These are phyloP conservation scores for Auricularia sp. DNA, from an alignment of 768 basidiomycete species.

Conservation along the genomic window DNA sequence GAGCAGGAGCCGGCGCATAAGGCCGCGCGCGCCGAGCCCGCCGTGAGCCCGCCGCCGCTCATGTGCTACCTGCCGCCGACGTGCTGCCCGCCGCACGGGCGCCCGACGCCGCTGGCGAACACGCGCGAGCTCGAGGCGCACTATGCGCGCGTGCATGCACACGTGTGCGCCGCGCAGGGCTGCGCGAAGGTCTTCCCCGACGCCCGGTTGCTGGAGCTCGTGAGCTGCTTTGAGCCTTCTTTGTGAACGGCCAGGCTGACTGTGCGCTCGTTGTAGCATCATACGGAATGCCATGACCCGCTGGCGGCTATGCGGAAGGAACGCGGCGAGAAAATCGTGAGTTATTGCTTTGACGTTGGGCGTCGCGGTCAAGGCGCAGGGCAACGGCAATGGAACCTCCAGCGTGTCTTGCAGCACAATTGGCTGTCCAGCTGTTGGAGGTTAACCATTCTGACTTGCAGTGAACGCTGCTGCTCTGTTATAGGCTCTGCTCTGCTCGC, in stretches of 20 bases:
- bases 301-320: constrained; percentile 67
- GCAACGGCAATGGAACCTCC: neutral
- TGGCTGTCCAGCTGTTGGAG: neutral
- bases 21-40: no score
- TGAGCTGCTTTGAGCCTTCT: constrained; percentile 30
- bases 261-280: constrained; percentile 39
- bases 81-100: constrained; percentile 48
- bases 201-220: constrained; percentile 64
- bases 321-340: constrained; percentile 76
- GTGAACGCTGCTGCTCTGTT: no score
- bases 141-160: constrained; percentile 76
- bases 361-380: neutral
- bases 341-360: constrained; percentile 17
- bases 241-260: neutral
- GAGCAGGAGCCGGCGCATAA: no score
- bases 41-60: constrained; percentile 23
- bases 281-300: constrained; percentile 83
- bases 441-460: neutral
- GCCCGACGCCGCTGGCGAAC: constrained; percentile 52
- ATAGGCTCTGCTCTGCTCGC: neutral
- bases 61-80: constrained; percentile 76
- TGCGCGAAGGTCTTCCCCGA: constrained; percentile 85
- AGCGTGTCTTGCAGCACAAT: neutral
- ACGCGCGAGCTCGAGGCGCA: constrained; percentile 70
- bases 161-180: constrained; percentile 59